These are phyloP conservation scores for Termitomyces sp. DNA, from an alignment of 768 basidiomycete genomes.

Conservation along the genomic window DNA sequence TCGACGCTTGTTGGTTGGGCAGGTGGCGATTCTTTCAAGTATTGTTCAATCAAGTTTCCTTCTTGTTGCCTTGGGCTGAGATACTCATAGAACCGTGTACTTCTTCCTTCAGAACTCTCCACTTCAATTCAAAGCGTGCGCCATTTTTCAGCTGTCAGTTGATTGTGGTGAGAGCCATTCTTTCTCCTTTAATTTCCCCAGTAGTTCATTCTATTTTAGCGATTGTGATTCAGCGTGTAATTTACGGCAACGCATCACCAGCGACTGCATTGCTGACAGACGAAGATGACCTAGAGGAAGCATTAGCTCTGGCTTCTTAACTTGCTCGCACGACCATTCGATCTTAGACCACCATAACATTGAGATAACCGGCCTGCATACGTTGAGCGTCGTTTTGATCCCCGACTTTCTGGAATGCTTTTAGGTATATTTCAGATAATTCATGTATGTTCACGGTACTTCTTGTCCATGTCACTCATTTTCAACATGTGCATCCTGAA, in stretches of 20 bases:
- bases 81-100: slow-evolving; percentile 57
- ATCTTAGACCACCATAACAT: not conserved
- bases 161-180: slow-evolving; percentile 55
- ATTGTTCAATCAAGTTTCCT: slow-evolving; percentile 14
- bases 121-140: slow-evolving; percentile 79
- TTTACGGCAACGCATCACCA: slow-evolving; percentile 73
- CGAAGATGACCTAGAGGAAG: slow-evolving; percentile 75
- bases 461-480: not conserved
- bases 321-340: not conserved
- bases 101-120: slow-evolving; percentile 74
- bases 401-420: not conserved
- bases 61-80: not conserved
- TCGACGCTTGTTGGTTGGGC: slow-evolving; percentile 83
- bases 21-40: slow-evolving; percentile 87
- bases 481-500: not conserved
- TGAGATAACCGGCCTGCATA: not conserved
- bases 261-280: slow-evolving; percentile 42
- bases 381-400: not conserved
- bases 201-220: slow-evolving; percentile 34
- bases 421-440: not conserved
- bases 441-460: not conserved
- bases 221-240: slow-evolving; percentile 69
- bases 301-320: slow-evolving; percentile 49
- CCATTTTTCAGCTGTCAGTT: slow-evolving; percentile 78
- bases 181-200: not conserved